These are phyloP conservation scores for Tetrapisispora fleetii DNA, from an alignment of 805 yeast genomes.

Conservation along the genomic window DNA sequence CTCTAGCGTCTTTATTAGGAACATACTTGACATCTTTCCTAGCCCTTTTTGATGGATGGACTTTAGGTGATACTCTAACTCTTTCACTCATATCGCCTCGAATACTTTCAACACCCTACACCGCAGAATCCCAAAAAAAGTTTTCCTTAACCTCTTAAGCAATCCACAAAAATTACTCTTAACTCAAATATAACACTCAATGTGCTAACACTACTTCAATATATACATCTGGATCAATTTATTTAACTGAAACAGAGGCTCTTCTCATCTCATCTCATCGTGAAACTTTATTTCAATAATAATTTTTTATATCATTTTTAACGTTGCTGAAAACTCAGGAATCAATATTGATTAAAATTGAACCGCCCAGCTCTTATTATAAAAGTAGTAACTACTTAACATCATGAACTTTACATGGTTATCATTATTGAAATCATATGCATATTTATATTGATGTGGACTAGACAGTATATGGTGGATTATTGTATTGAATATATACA, in stretches of 20 bases:
- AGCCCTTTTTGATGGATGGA: conserved; percentile 11
- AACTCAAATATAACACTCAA: too few relatives aligned
- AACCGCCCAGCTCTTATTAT: background rate
- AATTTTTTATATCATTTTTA: background rate
- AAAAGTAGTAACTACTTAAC: too few relatives aligned
- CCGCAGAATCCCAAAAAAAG: too few relatives aligned
- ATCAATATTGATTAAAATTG: background rate
- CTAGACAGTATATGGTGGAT: too few relatives aligned
- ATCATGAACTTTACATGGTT: too few relatives aligned
- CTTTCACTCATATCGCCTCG: background rate
- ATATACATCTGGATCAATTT: too few relatives aligned
- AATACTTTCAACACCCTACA: background rate
- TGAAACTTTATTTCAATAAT: background rate
- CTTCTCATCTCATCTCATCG: conserved; percentile 11
- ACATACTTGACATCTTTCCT: conserved; percentile 4
- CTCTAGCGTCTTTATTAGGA: conserved; percentile 22
- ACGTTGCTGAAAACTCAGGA: background rate
- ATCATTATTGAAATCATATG: too few relatives aligned
- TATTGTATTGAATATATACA: too few relatives aligned
- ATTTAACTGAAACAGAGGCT: background rate
- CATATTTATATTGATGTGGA: too few relatives aligned
- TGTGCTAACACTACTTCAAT: too few relatives aligned
- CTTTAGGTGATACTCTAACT: background rate
- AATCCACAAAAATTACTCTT: background rate
- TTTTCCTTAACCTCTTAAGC: too few relatives aligned